Evolutionary conservation across 164 flowering plant species (phyloP).

Genomic region (Euptelea pleiosperma): DNA sequence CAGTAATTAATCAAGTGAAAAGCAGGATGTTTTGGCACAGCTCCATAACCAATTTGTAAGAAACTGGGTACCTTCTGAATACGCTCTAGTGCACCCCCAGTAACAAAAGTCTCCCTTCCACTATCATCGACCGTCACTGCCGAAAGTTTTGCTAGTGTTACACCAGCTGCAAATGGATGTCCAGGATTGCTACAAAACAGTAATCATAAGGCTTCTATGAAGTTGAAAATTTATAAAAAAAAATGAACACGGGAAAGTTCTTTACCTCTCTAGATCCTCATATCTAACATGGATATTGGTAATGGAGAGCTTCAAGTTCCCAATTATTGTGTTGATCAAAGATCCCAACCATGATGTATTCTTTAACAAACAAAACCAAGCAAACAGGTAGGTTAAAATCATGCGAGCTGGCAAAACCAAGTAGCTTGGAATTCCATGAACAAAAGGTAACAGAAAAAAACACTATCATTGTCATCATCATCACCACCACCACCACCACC

Average conservation of each 20-base stretch:
- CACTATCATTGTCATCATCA: neutral
- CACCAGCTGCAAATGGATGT: constrained; percentile 94
- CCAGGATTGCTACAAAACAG: constrained; percentile 75
- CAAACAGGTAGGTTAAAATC: constrained; percentile 6
- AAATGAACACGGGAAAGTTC: neutral
- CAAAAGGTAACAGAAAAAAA: neutral
- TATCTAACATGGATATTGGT: constrained; percentile 97
- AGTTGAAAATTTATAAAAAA: neutral
- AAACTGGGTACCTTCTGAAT: constrained; percentile 70
- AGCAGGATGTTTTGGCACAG: neutral
- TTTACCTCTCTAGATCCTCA: constrained; percentile 93
- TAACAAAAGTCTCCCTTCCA: constrained; percentile 84
- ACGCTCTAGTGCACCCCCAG: constrained; percentile 78
- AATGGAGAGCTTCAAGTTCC: constrained; percentile 92
- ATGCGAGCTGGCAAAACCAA: too few species aligned
- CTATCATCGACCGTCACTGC: constrained; percentile 87
- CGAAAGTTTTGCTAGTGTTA: constrained; percentile 79
- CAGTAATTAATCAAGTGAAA: too few species aligned
- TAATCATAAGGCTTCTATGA: constrained; percentile 17
- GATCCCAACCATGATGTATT: constrained; percentile 98
- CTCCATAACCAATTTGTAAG: neutral
- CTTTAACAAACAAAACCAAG: constrained; percentile 30
- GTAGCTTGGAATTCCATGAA: constrained; percentile 12
- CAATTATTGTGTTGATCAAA: constrained; percentile 81
- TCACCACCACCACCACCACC: neutral